Percentiles rank a stretch among this genome's conserved stretches.
phyloP scores from a whole-genome alignment of 495 filamentous ascomycete genomes.

The Podospora pseudocomata region DNA sequence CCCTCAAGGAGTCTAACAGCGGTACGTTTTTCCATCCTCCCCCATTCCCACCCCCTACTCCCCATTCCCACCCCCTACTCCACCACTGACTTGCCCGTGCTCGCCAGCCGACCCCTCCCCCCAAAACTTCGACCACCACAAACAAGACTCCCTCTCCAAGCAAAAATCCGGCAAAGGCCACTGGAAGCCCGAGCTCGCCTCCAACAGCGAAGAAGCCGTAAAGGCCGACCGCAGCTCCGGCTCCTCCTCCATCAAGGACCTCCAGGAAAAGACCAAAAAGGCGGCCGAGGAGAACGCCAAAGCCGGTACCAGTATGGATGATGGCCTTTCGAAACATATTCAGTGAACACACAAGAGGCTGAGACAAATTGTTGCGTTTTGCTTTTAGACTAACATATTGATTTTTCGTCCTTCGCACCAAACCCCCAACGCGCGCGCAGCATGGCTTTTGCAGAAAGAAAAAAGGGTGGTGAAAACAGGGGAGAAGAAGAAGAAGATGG shows the following conservation, averaged over 20 bases:
- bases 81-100: background rate
- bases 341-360: background rate
- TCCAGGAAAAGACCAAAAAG: slow-evolving; percentile 52
- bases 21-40: slow-evolving; percentile 14
- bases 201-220: slow-evolving; percentile 75
- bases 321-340: slow-evolving; percentile 29
- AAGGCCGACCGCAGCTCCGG: slow-evolving; percentile 43
- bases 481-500: too few relatives aligned
- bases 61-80: background rate
- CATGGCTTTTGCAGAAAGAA: too few relatives aligned
- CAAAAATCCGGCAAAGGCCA: slow-evolving; percentile 70
- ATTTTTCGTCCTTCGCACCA: background rate
- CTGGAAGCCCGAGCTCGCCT: slow-evolving; percentile 78
- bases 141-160: slow-evolving; percentile 65
- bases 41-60: background rate
- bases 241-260: slow-evolving; percentile 35
- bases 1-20: slow-evolving; percentile 25
- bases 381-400: background rate
- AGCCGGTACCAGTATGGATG: slow-evolving; percentile 26
- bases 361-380: background rate
- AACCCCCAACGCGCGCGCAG: too few relatives aligned
- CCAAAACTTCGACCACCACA: slow-evolving; percentile 61
- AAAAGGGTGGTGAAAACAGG: too few relatives aligned
- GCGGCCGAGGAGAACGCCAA: slow-evolving; percentile 37
- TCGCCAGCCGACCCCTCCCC: slow-evolving; percentile 28